phyloP scores from a whole-genome alignment of 2,329 filamentous ascomycete species.

The Grosmannia clavigera region DNA sequence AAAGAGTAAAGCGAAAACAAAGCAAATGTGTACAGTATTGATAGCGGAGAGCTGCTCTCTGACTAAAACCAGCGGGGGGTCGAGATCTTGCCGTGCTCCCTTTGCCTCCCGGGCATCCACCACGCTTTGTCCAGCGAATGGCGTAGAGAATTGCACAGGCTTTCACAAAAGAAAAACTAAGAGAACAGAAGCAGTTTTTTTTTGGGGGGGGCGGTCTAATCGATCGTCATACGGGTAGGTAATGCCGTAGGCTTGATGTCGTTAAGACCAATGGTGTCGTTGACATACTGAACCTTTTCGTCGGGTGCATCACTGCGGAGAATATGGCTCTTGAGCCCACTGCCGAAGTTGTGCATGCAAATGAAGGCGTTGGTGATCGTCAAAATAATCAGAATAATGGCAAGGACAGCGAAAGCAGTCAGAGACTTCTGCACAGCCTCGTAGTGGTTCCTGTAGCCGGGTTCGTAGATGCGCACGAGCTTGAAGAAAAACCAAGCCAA shows the following conservation, averaged over 20 bases:
- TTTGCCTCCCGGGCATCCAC: not conserved
- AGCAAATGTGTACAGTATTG: not conserved
- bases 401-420: conserved; percentile 89
- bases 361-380: conserved; percentile 80
- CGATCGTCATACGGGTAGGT: conserved; percentile 49
- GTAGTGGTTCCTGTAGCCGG: conserved; percentile 48
- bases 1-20: not conserved
- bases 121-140: not conserved
- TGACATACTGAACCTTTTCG: conserved; percentile 38
- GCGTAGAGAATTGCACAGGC: not conserved
- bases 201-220: conserved; percentile 23
- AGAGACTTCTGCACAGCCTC: conserved; percentile 69
- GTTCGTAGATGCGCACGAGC: conserved; percentile 85
- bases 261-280: conserved; percentile 41
- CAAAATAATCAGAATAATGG: conserved; percentile 73
- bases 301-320: conserved; percentile 36
- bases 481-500: conserved; percentile 98
- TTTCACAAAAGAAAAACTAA: not conserved
- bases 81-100: not conserved
- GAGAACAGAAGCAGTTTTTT: not conserved
- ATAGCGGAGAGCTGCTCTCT: not conserved
- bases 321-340: conserved; percentile 80
- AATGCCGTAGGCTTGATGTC: conserved; percentile 41
- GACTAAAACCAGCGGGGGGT: not conserved
- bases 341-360: conserved; percentile 83